Conservation (phyloP, 768 basidiomycete genomes). For the Coprinopsis strossmayeri region DNA sequence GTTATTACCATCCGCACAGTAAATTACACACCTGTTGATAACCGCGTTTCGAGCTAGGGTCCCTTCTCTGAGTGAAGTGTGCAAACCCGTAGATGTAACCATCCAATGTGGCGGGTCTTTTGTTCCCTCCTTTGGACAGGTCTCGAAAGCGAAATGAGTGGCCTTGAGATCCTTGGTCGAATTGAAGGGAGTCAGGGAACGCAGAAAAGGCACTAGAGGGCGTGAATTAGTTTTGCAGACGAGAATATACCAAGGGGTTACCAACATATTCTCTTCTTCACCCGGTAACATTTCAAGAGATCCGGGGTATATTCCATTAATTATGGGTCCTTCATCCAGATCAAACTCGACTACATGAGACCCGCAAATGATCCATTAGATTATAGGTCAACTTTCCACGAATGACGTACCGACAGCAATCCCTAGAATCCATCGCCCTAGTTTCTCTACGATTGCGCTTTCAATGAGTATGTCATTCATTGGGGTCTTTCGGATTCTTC, state of each 20-base stretch:
- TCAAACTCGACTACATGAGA: conserved; percentile 73
- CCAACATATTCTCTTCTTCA: conserved; percentile 82
- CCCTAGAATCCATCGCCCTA: conserved; percentile 63
- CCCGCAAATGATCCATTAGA: conserved; percentile 2
- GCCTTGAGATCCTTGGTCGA: conserved; percentile 74
- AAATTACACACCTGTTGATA: conserved; percentile 61
- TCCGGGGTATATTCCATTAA: conserved; percentile 66
- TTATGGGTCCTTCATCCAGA: conserved; percentile 76
- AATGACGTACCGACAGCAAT: conserved; percentile 52
- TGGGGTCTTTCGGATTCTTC: conserved; percentile 26
- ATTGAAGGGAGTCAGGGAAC: conserved; percentile 85
- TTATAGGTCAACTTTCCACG: background rate
- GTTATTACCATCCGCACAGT: too few relatives aligned
- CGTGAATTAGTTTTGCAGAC: conserved; percentile 1
- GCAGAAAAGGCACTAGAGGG: conserved; percentile 90
- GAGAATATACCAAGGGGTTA: conserved; percentile 13
- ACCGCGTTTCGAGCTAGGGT: conserved; percentile 63
- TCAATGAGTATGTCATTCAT: conserved; percentile 41
- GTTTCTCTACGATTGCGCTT: conserved; percentile 34
- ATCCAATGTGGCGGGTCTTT: conserved; percentile 39
- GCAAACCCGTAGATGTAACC: conserved; percentile 76
- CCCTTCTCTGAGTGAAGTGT: conserved; percentile 67
- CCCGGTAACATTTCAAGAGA: conserved; percentile 53
- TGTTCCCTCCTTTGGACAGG: conserved; percentile 23
- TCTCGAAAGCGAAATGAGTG: conserved; percentile 85